Evolutionary conservation across 345 rosid genomes (phyloP).

Genomic region (Streptanthus diversifolius): DNA sequence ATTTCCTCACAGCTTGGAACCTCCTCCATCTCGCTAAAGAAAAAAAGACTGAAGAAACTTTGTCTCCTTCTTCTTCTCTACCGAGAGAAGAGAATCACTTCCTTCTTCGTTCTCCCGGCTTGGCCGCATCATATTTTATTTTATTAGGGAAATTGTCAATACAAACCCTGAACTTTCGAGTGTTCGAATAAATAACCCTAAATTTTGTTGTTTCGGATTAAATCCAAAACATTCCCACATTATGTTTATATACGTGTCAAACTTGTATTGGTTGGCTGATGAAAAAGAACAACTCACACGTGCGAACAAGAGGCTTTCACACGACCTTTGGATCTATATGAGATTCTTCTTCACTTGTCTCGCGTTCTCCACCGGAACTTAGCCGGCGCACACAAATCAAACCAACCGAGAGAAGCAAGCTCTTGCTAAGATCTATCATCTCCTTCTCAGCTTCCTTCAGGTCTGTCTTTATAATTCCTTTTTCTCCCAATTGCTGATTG

Average conservation of each 20-base stretch:
- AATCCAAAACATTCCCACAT: background rate
- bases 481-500: background rate
- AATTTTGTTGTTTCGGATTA: background rate
- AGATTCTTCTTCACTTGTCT: background rate
- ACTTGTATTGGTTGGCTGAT: background rate
- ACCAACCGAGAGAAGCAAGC: conserved; percentile 2
- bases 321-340: conserved; percentile 10
- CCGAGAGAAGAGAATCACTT: background rate
- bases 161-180: background rate
- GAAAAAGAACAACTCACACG: conserved; percentile 10
- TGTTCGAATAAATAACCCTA: background rate
- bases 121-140: no score
- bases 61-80: background rate
- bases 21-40: conserved; percentile 31
- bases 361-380: conserved; percentile 12
- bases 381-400: conserved; percentile 20
- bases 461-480: background rate
- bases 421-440: background rate
- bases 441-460: conserved; percentile 3
- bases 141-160: background rate
- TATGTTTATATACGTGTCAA: background rate
- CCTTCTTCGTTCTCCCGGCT: background rate
- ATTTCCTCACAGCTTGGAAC: conserved; percentile 44
- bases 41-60: background rate
- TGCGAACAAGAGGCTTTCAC: conserved; percentile 10